Conservation (phyloP, 2,329 filamentous ascomycete genomes). For the Aureobasidium melanogenum region DNA sequence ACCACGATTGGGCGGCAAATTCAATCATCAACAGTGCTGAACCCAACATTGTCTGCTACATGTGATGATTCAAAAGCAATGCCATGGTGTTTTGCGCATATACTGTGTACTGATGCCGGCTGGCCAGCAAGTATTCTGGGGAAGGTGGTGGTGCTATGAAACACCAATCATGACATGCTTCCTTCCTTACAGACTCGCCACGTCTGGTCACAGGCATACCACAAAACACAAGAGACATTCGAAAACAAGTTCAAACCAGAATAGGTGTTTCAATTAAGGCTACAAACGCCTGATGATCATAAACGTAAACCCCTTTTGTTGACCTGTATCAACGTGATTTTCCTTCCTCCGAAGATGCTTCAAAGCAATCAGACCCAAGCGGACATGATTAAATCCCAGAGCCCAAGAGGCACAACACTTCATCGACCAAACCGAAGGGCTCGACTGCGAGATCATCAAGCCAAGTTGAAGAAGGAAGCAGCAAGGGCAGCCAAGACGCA, state of each 20-base stretch:
- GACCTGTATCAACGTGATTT: background rate
- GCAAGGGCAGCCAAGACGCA: background rate
- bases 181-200: no score
- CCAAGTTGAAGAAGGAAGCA: slow-evolving; percentile 3
- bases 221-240: background rate
- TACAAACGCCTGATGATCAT: background rate
- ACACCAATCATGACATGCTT: no score
- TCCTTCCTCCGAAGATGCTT: background rate
- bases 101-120: background rate
- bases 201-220: background rate
- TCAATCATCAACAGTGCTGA: background rate
- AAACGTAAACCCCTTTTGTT: background rate
- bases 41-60: background rate
- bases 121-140: background rate
- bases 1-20: no score
- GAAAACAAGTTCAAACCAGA: background rate
- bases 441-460: background rate
- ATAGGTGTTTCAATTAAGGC: background rate
- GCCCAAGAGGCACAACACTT: background rate
- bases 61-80: background rate
- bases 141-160: background rate
- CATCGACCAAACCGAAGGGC: background rate
- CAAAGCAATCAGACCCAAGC: background rate
- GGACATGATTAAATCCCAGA: background rate
- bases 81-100: background rate